Percentiles rank a stretch among this genome's conserved stretches.
These are phyloP conservation scores for Marasmius oreades DNA, from an alignment of 1,284 basidiomycete species.

Conservation along the genomic window DNA sequence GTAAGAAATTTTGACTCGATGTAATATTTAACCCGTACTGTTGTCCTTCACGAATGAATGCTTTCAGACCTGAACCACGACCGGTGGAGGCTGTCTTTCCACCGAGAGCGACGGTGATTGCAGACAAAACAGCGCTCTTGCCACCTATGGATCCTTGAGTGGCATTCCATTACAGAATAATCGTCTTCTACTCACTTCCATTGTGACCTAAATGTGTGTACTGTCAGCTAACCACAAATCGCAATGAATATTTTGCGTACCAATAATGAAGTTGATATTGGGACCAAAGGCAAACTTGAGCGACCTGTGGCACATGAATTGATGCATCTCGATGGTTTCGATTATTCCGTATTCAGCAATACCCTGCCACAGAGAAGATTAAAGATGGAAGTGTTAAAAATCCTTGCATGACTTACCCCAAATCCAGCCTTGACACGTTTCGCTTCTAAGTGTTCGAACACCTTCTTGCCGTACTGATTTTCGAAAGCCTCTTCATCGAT, in stretches of 20 bases:
- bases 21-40: conserved; percentile 42
- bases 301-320: conserved; percentile 96
- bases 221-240: background rate
- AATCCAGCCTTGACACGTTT: conserved; percentile 41
- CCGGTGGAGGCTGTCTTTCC: conserved; percentile 90
- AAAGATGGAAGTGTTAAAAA: background rate
- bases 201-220: conserved; percentile 56
- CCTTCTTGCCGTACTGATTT: conserved; percentile 49
- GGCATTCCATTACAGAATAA: background rate
- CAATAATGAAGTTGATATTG: conserved; percentile 97
- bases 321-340: conserved; percentile 80
- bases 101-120: conserved; percentile 90
- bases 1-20: background rate
- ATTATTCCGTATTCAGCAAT: conserved; percentile 86
- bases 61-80: conserved; percentile 82
- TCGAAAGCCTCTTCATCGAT: conserved; percentile 46
- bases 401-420: conserved; percentile 43
- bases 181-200: conserved; percentile 53
- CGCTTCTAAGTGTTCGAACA: conserved; percentile 51
- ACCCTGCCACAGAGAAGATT: conserved; percentile 37
- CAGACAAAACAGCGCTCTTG: conserved; percentile 94
- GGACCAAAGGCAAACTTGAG: conserved; percentile 81
- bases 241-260: conserved; percentile 36
- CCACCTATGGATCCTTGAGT: conserved; percentile 54
- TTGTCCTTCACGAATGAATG: conserved; percentile 86